Conservation (phyloP, 2,329 filamentous ascomycete genomes). For the Colletotrichum lindemuthianum region DNA sequence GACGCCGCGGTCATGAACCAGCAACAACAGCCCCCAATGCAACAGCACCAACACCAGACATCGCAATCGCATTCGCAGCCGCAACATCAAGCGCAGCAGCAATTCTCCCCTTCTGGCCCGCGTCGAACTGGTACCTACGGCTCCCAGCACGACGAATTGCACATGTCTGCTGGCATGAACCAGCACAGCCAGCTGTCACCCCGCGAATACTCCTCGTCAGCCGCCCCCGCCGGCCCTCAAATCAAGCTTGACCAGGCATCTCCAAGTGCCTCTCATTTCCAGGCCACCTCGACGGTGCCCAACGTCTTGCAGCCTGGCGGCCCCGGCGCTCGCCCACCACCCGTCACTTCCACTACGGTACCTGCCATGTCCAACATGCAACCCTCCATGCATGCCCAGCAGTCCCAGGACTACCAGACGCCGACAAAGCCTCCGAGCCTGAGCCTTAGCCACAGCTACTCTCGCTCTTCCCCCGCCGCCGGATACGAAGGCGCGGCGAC, state of each 20-base stretch:
- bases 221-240: conserved; percentile 52
- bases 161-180: conserved; percentile 60
- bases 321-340: conserved; percentile 45
- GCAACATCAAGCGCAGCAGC: conserved; percentile 48
- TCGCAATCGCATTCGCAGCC: conserved; percentile 42
- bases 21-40: conserved; percentile 21
- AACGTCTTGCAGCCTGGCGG: conserved; percentile 67
- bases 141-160: conserved; percentile 62
- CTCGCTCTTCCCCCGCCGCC: conserved; percentile 81
- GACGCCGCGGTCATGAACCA: conserved; percentile 32
- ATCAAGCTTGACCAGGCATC: conserved; percentile 61
- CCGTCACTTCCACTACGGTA: conserved; percentile 55
- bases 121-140: conserved; percentile 52
- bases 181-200: conserved; percentile 56
- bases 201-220: conserved; percentile 54
- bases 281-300: conserved; percentile 58
- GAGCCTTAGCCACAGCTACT: conserved; percentile 78
- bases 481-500: conserved; percentile 65
- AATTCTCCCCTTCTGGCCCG: conserved; percentile 46
- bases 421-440: conserved; percentile 74
- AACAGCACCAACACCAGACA: conserved; percentile 40
- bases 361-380: conserved; percentile 60
- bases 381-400: conserved; percentile 50
- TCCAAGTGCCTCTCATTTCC: conserved; percentile 52
- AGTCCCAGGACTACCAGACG: conserved; percentile 64